Conservation (phyloP, 2,329 filamentous ascomycete species). For the Penicillium fuscoglaucum region DNA sequence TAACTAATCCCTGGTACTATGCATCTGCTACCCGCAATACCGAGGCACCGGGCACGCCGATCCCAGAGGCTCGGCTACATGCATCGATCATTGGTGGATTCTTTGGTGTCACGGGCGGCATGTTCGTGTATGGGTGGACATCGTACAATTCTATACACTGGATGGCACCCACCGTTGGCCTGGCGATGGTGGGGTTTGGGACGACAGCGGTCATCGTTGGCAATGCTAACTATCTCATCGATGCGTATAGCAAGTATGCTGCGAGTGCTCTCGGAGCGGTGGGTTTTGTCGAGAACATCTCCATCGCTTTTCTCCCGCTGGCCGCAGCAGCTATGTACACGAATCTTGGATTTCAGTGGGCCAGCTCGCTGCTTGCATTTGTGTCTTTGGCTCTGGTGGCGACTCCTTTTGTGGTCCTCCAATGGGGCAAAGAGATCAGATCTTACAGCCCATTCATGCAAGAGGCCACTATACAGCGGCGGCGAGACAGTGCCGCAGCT, state of each 20-base stretch:
- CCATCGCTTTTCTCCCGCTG: slow-evolving; percentile 49
- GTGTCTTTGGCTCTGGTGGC: slow-evolving; percentile 41
- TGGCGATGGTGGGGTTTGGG: slow-evolving; percentile 41
- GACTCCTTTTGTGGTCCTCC: slow-evolving; percentile 43
- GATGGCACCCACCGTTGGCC: slow-evolving; percentile 35
- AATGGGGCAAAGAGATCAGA: slow-evolving; percentile 42
- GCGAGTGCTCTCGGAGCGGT: slow-evolving; percentile 49
- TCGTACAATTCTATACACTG: slow-evolving; percentile 29
- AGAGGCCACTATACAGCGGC: not conserved
- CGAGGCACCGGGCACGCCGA: slow-evolving; percentile 38
- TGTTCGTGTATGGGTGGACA: slow-evolving; percentile 40
- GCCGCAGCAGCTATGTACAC: slow-evolving; percentile 43
- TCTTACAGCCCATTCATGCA: not conserved
- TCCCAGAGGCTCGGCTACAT: slow-evolving; percentile 46
- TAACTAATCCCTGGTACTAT: slow-evolving; percentile 33
- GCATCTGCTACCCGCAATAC: slow-evolving; percentile 25
- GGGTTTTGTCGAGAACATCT: slow-evolving; percentile 44
- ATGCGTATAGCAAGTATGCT: slow-evolving; percentile 51
- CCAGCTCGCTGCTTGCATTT: slow-evolving; percentile 45
- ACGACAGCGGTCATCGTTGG: slow-evolving; percentile 49
- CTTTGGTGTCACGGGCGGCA: slow-evolving; percentile 28
- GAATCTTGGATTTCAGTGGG: slow-evolving; percentile 46
- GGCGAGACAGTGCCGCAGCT: not conserved
- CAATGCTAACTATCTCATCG: slow-evolving; percentile 50
- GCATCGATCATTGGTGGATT: slow-evolving; percentile 42